Percentiles rank a stretch among this genome's conserved stretches.
phyloP scores from a whole-genome alignment of 306 rosid species.

The Medicago arabica region DNA sequence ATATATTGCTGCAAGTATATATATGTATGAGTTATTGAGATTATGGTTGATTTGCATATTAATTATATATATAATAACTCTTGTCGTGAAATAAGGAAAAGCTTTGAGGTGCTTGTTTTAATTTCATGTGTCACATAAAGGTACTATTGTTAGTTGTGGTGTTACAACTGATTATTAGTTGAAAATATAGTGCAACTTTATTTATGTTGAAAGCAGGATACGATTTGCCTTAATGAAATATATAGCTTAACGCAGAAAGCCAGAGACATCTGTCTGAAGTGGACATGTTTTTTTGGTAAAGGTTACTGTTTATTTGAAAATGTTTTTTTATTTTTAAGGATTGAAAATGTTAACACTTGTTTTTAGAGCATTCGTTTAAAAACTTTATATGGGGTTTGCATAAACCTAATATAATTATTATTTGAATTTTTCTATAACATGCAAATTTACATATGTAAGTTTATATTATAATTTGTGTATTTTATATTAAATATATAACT shows the following conservation, averaged over 20 bases:
- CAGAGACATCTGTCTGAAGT: neutral
- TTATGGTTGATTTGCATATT: conserved; percentile 31
- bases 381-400: no score
- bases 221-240: conserved; percentile 35
- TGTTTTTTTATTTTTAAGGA: no score
- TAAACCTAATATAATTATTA: no score
- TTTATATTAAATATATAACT: no score
- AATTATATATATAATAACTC: conserved; percentile 25
- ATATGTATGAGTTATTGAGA: neutral
- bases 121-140: conserved; percentile 43
- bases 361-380: no score
- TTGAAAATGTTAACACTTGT: no score
- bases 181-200: conserved; percentile 49
- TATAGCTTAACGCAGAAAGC: conserved; percentile 4
- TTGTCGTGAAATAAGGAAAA: conserved; percentile 26
- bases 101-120: conserved; percentile 11
- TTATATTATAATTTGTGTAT: no score
- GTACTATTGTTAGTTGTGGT: conserved; percentile 45
- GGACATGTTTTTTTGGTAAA: neutral
- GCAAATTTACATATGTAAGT: no score
- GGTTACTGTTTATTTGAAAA: neutral
- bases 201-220: neutral
- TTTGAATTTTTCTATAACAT: no score
- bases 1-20: conserved; percentile 40
- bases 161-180: conserved; percentile 44